Base-by-base conservation (phyloP, 768 basidiomycete genomes). In the Calocybe gangraenosa region DNA sequence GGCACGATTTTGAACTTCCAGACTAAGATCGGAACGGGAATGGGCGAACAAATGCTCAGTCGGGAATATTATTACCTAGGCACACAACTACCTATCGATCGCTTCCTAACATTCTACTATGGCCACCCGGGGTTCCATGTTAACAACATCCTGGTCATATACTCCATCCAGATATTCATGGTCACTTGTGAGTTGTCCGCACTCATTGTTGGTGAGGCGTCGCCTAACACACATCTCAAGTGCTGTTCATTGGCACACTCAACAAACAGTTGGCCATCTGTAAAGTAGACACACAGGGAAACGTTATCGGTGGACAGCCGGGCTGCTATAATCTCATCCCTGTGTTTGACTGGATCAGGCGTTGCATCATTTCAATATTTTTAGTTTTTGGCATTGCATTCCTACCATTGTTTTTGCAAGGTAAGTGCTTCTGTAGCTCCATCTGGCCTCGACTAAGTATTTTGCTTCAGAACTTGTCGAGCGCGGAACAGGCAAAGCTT, bases 31-130 rank as follows among this genome's bases (percentile, higher is more conserved):
- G 95, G 95, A 21, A 96, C 91, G 22, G 96, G 96, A 68, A 99
- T 99, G 96, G 96, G 96, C 57, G 96, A 99, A 66, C 96, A 99
- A 62, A 95, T 98, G 93, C 84, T 99, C 56, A 97, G 93, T 68
- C 83, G 96, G 55, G 96, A 99, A 68, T 99, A 99, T 65, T 99
- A 98, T 66, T 99, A 98, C 64, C 76, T 99, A 37, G 96, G 96
- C 41, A 99, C 96, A 7, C 96, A 99, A 64, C 75, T 99, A 45
- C 96, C 96, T 25, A 82, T 99, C 58, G 96, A 99, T 63, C 88
- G 96, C 19, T 99, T 99, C 83, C 74, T 99, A 58, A 98, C 95
- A 17, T 99, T 98, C 77, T 99, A 99, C 72, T 99, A 98, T 58
- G 95, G 89, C 44, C 96, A 99, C 68, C 95, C 96, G 45, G 96